A percentile compares a stretch with the other conserved stretches of the same genome.
phyloP scores from a whole-genome alignment of 345 rosid species.

The Nasturtium officinale region DNA sequence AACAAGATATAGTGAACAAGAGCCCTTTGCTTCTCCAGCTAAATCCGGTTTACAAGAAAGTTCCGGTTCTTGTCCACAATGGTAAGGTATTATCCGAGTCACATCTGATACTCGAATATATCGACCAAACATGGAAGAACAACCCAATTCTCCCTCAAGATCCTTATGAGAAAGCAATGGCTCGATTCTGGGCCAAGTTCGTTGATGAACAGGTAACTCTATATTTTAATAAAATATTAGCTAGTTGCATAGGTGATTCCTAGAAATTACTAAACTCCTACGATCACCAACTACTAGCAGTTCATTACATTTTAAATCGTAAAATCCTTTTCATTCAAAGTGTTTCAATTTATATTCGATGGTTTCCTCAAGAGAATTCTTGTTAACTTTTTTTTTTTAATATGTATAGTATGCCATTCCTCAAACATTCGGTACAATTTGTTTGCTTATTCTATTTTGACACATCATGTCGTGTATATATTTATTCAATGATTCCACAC shows the following conservation, averaged over 20 bases:
- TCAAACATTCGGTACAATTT: no score
- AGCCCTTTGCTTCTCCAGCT: slow-evolving; percentile 45
- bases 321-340: background rate
- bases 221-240: no score
- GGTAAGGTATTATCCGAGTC: slow-evolving; percentile 50
- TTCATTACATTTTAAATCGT: background rate
- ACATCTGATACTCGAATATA: slow-evolving; percentile 49
- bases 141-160: slow-evolving; percentile 50
- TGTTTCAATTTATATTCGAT: background rate
- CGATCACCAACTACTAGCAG: background rate
- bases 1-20: slow-evolving; percentile 44
- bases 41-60: slow-evolving; percentile 48
- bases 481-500: background rate
- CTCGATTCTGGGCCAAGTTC: slow-evolving; percentile 53
- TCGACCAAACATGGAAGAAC: slow-evolving; percentile 52
- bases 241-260: background rate
- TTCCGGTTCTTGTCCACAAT: slow-evolving; percentile 53
- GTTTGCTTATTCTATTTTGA: no score
- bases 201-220: slow-evolving; percentile 45
- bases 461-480: no score
- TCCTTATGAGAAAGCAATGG: slow-evolving; percentile 47
- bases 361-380: background rate
- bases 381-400: no score
- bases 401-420: no score
- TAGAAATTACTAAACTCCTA: background rate